Evolutionary conservation across 1,139 yeast genomes (phyloP), one percentile per base, ranked within the genome.

Genomic region (Groenewaldozyma auringiensis): DNA sequence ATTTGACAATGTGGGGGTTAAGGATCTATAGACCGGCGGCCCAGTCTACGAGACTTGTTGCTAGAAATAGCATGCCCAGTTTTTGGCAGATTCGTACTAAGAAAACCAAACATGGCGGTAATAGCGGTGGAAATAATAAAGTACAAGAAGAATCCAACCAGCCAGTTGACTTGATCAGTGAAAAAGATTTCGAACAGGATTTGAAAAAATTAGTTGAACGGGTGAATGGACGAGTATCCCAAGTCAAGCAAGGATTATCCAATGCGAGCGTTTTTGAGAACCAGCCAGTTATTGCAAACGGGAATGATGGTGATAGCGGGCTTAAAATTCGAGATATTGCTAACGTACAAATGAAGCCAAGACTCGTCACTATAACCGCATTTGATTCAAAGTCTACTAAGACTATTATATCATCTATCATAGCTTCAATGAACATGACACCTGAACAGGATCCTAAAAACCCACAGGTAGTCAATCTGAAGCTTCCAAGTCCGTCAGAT

Each of bases 381-480:
- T 89, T 82, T 63, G 96, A 88, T 57, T 94, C 95, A 9, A 70
- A 70, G 43, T 75, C 85, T 54, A 74, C 79, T 22, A 83, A 85
- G 58, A 73, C 76, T 51, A 76, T 89, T 22, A 73, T 83, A 41
- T 79, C 86, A 49, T 73, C 88, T 0, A 79, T 89, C 36, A 63
- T 87, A 50, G 82, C 89, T 0, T 77, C 76, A 11, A 65, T 86
- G 60, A 84, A 85, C 56, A 67, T 89, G 69, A 86, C 83, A 50
- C 95, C 96, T 1, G 88, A 83, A 57, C 70, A 72, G 21, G 89
- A 86, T 52, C 77, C 85, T 2, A 67, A 76, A 45, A 84, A 83
- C 59, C 79, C 79, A 42, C 94, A 84, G 62, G 74, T 82, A 34
- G 69, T 89, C 58, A 81, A 35, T 18, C 6, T 35, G 21, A 35